Evolutionary conservation across 2,329 filamentous ascomycete species (phyloP), one percentile per base, ranked within the genome.

Genomic region (Teratosphaeria nubilosa): DNA sequence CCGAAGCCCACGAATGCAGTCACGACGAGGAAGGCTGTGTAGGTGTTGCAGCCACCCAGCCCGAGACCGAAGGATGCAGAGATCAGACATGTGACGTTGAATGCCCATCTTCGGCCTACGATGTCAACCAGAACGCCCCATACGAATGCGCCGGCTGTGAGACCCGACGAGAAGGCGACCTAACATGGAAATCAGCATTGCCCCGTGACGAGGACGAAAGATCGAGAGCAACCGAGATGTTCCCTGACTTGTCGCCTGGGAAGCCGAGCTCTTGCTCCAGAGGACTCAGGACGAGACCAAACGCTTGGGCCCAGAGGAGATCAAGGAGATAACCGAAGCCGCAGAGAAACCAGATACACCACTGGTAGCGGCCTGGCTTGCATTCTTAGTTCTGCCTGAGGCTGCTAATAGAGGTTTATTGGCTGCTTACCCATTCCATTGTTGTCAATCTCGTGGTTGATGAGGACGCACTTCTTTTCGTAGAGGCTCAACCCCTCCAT

Each of bases 231-330:
- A 66, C 78, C 9, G 76, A 80, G n/a, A 84, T 78, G 53, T 81
- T 81, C 59, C 77, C 76, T n/a, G 71, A 72, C 56, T 76, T 64
- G 30, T 69, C 64, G 63, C 62, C 63, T 5, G 69, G 66, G 58
- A 84, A 82, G 0, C 80, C 80, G 24, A 84, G 66, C 66, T 84
- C 82, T 65, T 83, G 80, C 63, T 82, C 74, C 58, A 84, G 66
- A 6, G 81, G 78, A 10, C 76, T 77, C 16, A 82, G 68, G 0
- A 82, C 76, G 1, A 84, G 74, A 11, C 80, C 80, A 63, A 84
- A 82, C 0, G 78, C 81, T 62, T 83, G 81, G 2, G 81, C 80
- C 79, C 80, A 84, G 53, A 82, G 72, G 25, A 83, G 68, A 62
- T 84, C 82, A 41, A 84, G 73, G 48, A 82, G 68, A 64, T 82